Percentiles rank a stretch among this genome's conserved stretches.
phyloP scores from a whole-genome alignment of 2,329 filamentous ascomycete species.

The Penicillium digitatum region DNA sequence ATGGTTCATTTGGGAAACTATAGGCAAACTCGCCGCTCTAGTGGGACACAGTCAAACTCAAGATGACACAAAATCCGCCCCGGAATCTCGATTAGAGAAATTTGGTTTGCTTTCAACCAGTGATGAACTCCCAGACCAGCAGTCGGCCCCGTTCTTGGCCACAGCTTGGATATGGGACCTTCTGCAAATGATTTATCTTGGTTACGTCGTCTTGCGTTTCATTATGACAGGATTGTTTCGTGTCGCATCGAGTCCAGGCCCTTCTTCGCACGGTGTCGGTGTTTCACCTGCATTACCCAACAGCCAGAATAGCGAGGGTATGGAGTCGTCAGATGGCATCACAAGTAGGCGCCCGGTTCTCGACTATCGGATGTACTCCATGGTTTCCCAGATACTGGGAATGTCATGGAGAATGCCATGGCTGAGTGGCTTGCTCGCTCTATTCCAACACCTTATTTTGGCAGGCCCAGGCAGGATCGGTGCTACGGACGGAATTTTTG shows the following conservation, averaged over 20 bases:
- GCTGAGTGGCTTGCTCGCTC: conserved; percentile 70
- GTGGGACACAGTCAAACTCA: conserved; percentile 30
- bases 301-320: conserved; percentile 28
- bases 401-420: conserved; percentile 83
- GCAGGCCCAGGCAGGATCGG: conserved; percentile 72
- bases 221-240: conserved; percentile 61
- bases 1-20: conserved; percentile 81
- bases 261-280: conserved; percentile 32
- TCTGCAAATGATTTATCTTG: conserved; percentile 50
- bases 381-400: conserved; percentile 67
- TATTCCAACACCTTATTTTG: conserved; percentile 70
- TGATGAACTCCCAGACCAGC: conserved; percentile 26
- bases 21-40: conserved; percentile 64
- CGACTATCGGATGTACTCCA: conserved; percentile 72
- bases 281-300: conserved; percentile 27
- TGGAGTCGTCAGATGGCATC: conserved; percentile 24
- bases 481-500: conserved; percentile 70
- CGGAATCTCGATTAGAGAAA: conserved; percentile 48
- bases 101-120: conserved; percentile 52
- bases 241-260: conserved; percentile 60
- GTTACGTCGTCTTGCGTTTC: conserved; percentile 62
- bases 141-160: conserved; percentile 33
- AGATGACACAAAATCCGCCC: conserved; percentile 5
- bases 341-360: conserved; percentile 59
- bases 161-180: conserved; percentile 49